Evolutionary conservation across 331 rosid species (phyloP).

Genomic region (Telfairia occidentalis): DNA sequence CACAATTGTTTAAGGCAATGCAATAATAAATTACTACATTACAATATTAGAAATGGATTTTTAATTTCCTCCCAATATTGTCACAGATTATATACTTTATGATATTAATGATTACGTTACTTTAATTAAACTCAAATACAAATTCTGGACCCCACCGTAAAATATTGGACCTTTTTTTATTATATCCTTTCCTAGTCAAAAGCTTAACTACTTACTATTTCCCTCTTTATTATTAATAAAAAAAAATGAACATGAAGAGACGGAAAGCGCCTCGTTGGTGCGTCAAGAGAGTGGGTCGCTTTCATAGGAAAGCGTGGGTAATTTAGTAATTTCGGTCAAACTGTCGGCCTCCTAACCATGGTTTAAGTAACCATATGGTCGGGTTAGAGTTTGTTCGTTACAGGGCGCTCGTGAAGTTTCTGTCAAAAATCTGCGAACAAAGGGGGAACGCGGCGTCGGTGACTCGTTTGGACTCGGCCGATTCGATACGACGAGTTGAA

Average conservation of each 20-base stretch:
- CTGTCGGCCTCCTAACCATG: constrained; percentile 69
- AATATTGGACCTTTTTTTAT: background rate
- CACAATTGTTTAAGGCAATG: background rate
- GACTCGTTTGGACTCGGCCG: constrained; percentile 69
- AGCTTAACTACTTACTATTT: constrained; percentile 8
- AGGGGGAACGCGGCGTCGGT: constrained; percentile 65
- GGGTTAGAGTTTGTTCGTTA: constrained; percentile 32
- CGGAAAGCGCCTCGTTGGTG: background rate
- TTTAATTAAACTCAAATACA: background rate
- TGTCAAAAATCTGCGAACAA: constrained; percentile 7
- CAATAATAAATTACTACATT: background rate
- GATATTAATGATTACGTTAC: constrained; percentile 2
- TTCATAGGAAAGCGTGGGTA: background rate
- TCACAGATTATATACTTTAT: constrained; percentile 1
- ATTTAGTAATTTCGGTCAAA: background rate
- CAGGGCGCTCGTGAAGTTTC: constrained; percentile 44
- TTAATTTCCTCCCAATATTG: background rate
- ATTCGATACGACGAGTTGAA: constrained; percentile 30
- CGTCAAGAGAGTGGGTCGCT: background rate
- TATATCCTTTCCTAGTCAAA: constrained; percentile 2
- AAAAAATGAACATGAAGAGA: background rate
- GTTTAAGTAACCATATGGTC: constrained; percentile 37
- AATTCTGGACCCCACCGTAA: background rate
- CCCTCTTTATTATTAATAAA: background rate
- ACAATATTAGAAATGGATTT: background rate